Percentiles rank a stretch among this genome's conserved stretches.
Conservation (phyloP, 1,284 basidiomycete species). For the Mycena citricolor region DNA sequence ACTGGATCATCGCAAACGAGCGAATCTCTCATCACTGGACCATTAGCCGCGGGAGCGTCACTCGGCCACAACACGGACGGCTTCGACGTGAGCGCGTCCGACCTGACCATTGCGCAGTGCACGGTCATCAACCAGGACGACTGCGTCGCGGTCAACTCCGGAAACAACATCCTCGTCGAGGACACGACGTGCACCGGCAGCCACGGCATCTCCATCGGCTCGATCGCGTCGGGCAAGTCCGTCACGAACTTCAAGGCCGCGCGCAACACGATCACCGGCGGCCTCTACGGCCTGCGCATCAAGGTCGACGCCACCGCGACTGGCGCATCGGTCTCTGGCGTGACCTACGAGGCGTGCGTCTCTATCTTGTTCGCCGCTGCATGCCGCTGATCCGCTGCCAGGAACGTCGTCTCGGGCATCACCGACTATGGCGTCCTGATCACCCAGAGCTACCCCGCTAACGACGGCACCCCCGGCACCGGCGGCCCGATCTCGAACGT, state of each 20-base stretch:
- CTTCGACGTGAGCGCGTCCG: slow-evolving; percentile 47
- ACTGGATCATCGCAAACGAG: background rate
- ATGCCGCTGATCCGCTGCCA: background rate
- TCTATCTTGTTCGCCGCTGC: background rate
- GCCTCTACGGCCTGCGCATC: slow-evolving; percentile 12
- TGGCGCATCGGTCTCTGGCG: slow-evolving; percentile 17
- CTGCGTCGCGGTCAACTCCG: slow-evolving; percentile 62
- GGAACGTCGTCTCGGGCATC: slow-evolving; percentile 15
- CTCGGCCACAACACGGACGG: slow-evolving; percentile 30
- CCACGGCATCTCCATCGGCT: slow-evolving; percentile 64
- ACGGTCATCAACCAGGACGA: slow-evolving; percentile 49
- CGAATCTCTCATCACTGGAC: background rate
- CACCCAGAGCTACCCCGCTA: too few relatives aligned
- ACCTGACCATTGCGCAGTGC: slow-evolving; percentile 46
- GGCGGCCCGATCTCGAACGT: too few relatives aligned
- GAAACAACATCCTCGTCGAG: slow-evolving; percentile 56
- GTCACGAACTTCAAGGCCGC: slow-evolving; percentile 49
- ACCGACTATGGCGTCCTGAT: too few relatives aligned
- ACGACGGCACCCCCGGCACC: too few relatives aligned
- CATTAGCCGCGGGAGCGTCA: slow-evolving; percentile 12
- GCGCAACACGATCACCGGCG: slow-evolving; percentile 45
- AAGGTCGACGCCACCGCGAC: slow-evolving; percentile 13
- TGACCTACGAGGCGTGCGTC: slow-evolving; percentile 11
- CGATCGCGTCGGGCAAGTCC: slow-evolving; percentile 43
- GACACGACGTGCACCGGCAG: slow-evolving; percentile 59